Evolutionary conservation across 208 protist genomes (phyloP), one percentile per base, ranked within the genome.

Genomic region (Acanthamoeba sp.): DNA sequence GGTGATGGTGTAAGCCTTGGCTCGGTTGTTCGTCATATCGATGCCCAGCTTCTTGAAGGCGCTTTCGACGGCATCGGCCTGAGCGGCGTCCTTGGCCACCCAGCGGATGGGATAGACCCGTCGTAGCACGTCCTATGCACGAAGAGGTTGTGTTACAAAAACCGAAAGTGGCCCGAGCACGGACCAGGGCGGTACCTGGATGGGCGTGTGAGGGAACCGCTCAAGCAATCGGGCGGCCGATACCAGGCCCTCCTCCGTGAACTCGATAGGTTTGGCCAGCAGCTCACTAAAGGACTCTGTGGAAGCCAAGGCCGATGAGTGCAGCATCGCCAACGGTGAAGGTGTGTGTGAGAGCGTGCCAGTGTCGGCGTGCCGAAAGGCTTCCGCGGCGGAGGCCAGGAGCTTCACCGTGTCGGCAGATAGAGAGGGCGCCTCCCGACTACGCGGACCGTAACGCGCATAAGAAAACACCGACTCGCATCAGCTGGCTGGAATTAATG

Each of bases 191-290:
- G 24, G 57, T 66, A 78, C 69, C 29, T 89, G 80, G 14, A 36
- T 40, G 16, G 80, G 2, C 9, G 80, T 89, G 18, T 89, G 27
- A 22, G 80, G 80, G 80, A 89, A 89, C 29, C 20, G 32, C 42
- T 89, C 80, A 27, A 89, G 52, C 32, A 89, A 12, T 24, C 52
- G 22, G n/a, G 80, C 80, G 1, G 80, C 80, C 20, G 48, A 64
- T 2, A 89, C 32, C 4, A 89, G 80, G 45, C 42, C 45, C 42
- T 89, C 48, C 45, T 89, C 80, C 27, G 80, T 89, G 80, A 89
- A 89, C 80, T 89, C 80, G 48, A 89, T 89, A 24, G 80, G 80
- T 40, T 62, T 89, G 48, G 80, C 42, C 36, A 89, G 52, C n/a
- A 89, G 80, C 80, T 89, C 80, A 29, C 80, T 59, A 34, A 89